A percentile compares a stretch with the other conserved stretches of the same genome.
Evolutionary conservation across 257 asterid species (phyloP).

Genomic region (Jacaranda mimosifolia): DNA sequence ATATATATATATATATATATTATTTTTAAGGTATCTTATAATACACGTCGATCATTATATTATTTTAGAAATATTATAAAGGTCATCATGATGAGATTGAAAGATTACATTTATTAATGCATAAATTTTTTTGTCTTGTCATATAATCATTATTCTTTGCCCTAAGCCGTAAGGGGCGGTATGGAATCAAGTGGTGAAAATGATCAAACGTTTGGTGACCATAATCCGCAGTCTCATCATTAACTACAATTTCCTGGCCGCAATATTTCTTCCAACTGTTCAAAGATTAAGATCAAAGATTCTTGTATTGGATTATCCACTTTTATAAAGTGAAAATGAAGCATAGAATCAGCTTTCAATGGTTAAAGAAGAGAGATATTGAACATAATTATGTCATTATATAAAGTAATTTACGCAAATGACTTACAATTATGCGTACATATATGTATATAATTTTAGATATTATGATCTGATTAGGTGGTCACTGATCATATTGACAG

Average conservation of each 20-base stretch:
- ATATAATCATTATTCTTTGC: background rate
- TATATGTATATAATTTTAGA: too few relatives aligned
- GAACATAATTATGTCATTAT: background rate
- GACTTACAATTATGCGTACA: background rate
- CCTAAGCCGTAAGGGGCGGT: background rate
- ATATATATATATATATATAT: too few relatives aligned
- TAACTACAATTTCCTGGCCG: background rate
- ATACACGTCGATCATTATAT: background rate
- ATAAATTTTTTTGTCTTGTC: background rate
- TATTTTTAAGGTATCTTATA: background rate
- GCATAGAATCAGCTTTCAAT: background rate
- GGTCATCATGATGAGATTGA: background rate
- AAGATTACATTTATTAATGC: background rate
- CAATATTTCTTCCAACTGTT: background rate
- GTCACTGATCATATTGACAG: too few relatives aligned
- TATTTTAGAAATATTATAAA: background rate
- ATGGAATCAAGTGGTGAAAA: constrained; percentile 2
- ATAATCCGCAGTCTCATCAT: constrained; percentile 4
- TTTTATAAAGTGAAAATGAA: background rate
- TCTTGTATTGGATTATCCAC: background rate
- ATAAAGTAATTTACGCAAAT: background rate
- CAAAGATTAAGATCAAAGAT: constrained; percentile 28
- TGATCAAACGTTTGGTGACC: background rate
- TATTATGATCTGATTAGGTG: too few relatives aligned
- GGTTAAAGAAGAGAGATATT: background rate